Percentiles rank a stretch among this genome's conserved stretches.
Conservation (phyloP, 257 asterid genomes). For the Knoxia roxburghii region DNA sequence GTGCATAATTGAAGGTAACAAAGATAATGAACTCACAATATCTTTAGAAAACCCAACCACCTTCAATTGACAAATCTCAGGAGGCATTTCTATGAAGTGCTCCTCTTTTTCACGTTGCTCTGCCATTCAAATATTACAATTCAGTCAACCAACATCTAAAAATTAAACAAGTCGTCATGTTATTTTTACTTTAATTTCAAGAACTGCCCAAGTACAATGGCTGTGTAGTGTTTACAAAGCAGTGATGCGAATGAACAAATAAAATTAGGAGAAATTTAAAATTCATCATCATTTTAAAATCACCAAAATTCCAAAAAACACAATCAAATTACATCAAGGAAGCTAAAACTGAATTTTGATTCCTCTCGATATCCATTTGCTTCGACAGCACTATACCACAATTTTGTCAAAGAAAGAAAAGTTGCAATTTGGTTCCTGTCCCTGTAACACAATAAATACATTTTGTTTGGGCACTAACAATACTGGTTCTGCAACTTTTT, state of each 20-base stretch:
- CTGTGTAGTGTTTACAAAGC: background rate
- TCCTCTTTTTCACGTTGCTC: constrained; percentile 77
- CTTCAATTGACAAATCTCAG: constrained; percentile 91
- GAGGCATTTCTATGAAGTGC: constrained; percentile 86
- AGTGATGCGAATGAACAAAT: background rate
- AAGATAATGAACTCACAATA: constrained; percentile 86
- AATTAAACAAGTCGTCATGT: background rate
- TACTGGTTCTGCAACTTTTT: too few species aligned
- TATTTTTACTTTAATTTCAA: background rate
- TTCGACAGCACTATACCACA: background rate
- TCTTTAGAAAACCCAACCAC: constrained; percentile 93
- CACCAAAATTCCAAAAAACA: background rate
- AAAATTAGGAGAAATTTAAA: background rate
- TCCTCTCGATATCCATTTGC: background rate
- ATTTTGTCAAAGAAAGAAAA: background rate
- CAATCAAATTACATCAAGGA: background rate
- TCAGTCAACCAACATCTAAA: constrained; percentile 20
- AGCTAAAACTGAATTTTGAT: background rate
- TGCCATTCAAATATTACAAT: constrained; percentile 23
- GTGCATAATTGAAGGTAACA: constrained; percentile 88
- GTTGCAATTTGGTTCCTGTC: too few species aligned
- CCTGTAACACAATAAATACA: too few species aligned
- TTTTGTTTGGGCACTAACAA: too few species aligned
- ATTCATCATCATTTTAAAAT: background rate
- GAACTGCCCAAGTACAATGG: background rate